Evolutionary conservation across 1,284 basidiomycete species (phyloP), one percentile per base, ranked within the genome.

Genomic region (Schizophyllum commune): DNA sequence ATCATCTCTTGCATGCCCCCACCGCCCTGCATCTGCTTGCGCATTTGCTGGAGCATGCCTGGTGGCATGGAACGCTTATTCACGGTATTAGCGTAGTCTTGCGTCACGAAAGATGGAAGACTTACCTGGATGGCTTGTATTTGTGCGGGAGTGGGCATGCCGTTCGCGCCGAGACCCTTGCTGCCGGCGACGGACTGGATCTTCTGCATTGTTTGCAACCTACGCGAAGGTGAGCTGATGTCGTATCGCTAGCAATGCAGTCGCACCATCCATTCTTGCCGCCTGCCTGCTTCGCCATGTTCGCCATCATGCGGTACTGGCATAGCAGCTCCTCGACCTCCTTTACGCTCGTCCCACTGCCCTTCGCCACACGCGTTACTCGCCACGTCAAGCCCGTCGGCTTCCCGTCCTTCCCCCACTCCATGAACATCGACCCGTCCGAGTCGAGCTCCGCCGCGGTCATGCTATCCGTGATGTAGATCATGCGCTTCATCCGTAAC

Each of bases 381-480:
- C 94, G 84, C 85, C 88, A 91, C 68, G 94, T 96, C 63, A 96
- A 76, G 4, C 84, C 89, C 11, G 82, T 79, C 0, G 93, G 92
- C 69, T 91, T 91, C 7, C 92, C 91, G 69, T 91, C 87, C 73
- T 93, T 94, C 58, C 86, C 89, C 65, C 83, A 78, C 65, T 90
- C 86, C 82, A 94, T 88, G 76, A 97, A 96, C 52, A 86, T 82
- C 52, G 87, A 79, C 11, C 96, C 97, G 72, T 99, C 96, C n/a
- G 93, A 96, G 75, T 99, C 95, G 61, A 99, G 85, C 75, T 99
- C 97, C 60, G 79, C 78, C 17, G 88, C 84, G 52, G 94, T 93
- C 96, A 99, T 99, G 69, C 92, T 94, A 75, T 99, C 96, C 21
- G 94, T 98, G 71, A 99, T 98, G 78, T 92, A 99, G 66, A 98